Evolutionary conservation across 192 early-diverging fungal species (phyloP).

Genomic region (Phycomyces blakesleeanus): DNA sequence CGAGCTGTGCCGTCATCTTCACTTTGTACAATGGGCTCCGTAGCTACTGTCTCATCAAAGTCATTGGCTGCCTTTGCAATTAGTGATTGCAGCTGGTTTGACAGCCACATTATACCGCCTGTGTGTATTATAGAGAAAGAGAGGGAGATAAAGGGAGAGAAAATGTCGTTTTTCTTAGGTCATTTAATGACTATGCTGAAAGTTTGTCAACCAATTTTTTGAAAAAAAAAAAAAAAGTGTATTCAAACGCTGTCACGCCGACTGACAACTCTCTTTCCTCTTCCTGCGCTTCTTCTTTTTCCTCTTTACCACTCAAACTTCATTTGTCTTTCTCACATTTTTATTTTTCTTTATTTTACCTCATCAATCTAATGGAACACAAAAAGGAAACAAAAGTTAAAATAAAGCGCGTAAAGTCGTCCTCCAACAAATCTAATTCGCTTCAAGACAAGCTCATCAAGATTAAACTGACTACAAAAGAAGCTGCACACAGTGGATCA

Average conservation of each 20-base stretch:
- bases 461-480: constrained; percentile 30
- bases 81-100: neutral
- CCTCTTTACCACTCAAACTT: too few species aligned
- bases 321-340: too few species aligned
- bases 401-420: constrained; percentile 6
- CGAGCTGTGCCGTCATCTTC: constrained; percentile 7
- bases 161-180: too few species aligned
- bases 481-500: constrained; percentile 16
- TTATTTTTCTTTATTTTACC: neutral
- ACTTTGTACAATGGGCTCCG: neutral
- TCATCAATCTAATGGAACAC: constrained; percentile 7
- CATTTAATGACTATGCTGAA: too few species aligned
- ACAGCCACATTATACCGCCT: constrained; percentile 5
- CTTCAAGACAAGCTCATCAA: constrained; percentile 25
- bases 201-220: neutral
- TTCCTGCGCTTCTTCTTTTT: too few species aligned
- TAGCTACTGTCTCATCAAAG: constrained; percentile 1
- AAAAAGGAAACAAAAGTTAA: constrained; percentile 17
- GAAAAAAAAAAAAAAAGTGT: neutral
- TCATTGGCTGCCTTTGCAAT: constrained; percentile 8
- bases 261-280: neutral
- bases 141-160: too few species aligned
- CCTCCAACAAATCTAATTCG: neutral
- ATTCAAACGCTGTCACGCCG: neutral
- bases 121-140: too few species aligned